Conservation (phyloP, 495 filamentous ascomycete species). For the Niebla homalea region DNA sequence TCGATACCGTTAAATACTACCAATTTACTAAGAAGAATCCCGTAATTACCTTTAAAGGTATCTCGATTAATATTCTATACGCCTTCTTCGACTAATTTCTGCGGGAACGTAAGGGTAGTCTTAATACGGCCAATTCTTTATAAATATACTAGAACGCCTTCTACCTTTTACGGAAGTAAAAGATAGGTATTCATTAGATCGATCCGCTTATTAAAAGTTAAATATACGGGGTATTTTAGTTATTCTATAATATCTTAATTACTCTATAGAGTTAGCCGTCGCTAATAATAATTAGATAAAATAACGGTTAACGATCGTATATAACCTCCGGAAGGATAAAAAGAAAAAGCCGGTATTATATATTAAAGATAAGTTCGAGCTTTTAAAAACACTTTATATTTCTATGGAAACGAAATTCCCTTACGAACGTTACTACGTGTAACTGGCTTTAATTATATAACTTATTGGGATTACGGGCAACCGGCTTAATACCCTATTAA, state of each 20-base stretch:
- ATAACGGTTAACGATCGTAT: not conserved
- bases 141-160: not conserved
- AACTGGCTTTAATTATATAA: slow-evolving; percentile 6
- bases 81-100: slow-evolving; percentile 6
- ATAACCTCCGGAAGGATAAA: not conserved
- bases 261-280: not conserved
- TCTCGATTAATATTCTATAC: slow-evolving; percentile 6
- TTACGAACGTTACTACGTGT: slow-evolving; percentile 1
- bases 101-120: not conserved
- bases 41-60: slow-evolving; percentile 1
- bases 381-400: slow-evolving; percentile 2
- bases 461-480: slow-evolving; percentile 2
- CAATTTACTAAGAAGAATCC: slow-evolving; percentile 3
- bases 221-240: not conserved
- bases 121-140: not conserved
- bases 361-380: not conserved
- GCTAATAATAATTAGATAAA: not conserved
- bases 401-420: not conserved
- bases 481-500: not conserved
- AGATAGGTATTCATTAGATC: not conserved
- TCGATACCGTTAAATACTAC: slow-evolving; percentile 2
- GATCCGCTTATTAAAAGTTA: slow-evolving; percentile 2
- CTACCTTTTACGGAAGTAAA: not conserved
- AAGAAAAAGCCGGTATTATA: not conserved
- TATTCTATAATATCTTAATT: not conserved